phyloP scores from a whole-genome alignment of 176 grass and related monocot species.

The Carex kokanica region DNA sequence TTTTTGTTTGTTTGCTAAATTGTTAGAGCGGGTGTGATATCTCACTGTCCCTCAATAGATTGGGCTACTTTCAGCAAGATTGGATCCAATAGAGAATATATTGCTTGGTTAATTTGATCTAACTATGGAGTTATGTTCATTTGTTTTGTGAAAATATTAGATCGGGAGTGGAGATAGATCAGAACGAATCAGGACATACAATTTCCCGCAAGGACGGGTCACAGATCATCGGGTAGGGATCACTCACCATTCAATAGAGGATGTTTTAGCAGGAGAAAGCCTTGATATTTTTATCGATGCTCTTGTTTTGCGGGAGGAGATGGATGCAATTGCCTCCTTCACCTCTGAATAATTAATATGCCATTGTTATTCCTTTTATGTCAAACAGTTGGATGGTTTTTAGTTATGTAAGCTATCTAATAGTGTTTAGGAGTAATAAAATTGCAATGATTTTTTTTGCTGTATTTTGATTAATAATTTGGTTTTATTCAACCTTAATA shows the following conservation, averaged over 20 bases:
- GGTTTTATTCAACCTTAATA: background rate
- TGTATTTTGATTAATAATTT: background rate
- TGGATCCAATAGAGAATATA: background rate
- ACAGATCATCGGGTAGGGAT: slow-evolving; percentile 78
- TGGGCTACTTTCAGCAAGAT: background rate
- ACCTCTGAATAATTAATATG: background rate
- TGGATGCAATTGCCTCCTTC: slow-evolving; percentile 76
- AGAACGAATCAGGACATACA: slow-evolving; percentile 84
- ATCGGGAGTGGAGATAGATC: slow-evolving; percentile 91
- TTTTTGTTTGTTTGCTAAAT: background rate
- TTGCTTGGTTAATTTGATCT: background rate
- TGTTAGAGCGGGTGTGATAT: background rate
- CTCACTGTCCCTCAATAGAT: background rate
- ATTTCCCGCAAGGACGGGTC: slow-evolving; percentile 89
- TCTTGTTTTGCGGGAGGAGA: slow-evolving; percentile 75
- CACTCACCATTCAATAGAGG: slow-evolving; percentile 70
- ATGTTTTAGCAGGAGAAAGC: slow-evolving; percentile 78
- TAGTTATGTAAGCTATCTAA: background rate
- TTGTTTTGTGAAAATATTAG: slow-evolving; percentile 27
- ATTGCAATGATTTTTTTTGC: background rate
- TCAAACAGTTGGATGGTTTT: background rate
- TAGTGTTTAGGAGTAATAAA: background rate
- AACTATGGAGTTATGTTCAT: background rate
- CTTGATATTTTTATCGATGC: slow-evolving; percentile 65
- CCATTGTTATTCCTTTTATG: background rate